Conservation (phyloP, 2,329 filamentous ascomycete genomes). For the Tolypocladium tundrense region DNA sequence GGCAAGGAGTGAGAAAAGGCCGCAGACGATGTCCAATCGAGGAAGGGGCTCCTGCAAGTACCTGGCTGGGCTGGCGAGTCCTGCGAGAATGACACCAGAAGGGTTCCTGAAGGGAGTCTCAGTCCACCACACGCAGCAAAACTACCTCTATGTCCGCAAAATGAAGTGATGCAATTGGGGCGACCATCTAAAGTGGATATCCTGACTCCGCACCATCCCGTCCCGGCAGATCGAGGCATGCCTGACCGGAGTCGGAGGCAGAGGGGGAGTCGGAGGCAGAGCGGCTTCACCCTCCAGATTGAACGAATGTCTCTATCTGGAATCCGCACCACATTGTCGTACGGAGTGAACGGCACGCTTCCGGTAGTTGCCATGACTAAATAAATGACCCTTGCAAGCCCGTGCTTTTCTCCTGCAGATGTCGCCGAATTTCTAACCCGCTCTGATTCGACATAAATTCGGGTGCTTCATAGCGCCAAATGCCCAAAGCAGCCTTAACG, state of each 20-base stretch:
- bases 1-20: not conserved
- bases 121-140: not conserved
- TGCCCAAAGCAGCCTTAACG: not conserved
- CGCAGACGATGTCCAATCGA: not conserved
- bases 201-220: not conserved
- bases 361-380: not conserved
- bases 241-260: not conserved
- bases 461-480: not conserved
- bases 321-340: not conserved
- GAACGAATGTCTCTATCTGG: not conserved
- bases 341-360: not conserved
- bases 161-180: not conserved
- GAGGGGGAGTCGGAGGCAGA: not conserved
- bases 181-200: not conserved
- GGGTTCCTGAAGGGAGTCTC: not conserved
- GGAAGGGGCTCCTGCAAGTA: not conserved
- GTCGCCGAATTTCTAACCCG: not conserved
- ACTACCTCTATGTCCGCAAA: not conserved
- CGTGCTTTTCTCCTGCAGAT: not conserved
- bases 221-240: not conserved
- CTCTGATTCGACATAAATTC: not conserved
- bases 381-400: not conserved
- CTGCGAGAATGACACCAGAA: not conserved
- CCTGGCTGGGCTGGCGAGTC: not conserved
- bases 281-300: not conserved